Evolutionary conservation across 2,329 filamentous ascomycete genomes (phyloP), one percentile per base, ranked within the genome.

Genomic region (Aspergillus niger): DNA sequence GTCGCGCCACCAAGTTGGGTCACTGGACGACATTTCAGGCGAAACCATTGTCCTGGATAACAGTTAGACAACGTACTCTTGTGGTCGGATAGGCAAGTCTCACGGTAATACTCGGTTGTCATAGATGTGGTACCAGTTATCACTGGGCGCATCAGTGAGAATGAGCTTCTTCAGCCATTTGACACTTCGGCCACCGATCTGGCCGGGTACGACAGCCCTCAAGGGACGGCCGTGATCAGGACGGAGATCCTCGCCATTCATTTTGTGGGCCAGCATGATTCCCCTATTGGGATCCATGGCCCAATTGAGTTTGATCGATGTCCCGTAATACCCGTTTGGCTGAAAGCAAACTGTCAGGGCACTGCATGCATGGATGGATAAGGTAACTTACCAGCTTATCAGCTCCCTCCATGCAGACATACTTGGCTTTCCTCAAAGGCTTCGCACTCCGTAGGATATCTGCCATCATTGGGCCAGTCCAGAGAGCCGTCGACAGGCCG

Each of bases 41-140:
- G 88, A 89, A 15, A 97, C 83, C 84, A 88, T 93, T 0, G 92
- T 96, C 5, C 81, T 83, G 57, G 15, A 4, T 3, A 8, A 32
- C 5, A 62, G 62, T 63, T 24, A 65, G 62, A n/a, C 32, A 58
- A 8, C 8, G 24, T 22, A 30, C 6, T 3, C 39, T 41, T 15
- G 4, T 17, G 24, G 10, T 2, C 8, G 43, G 3, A 3, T 3
- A 3, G 17, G 49, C 11, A 5, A 11, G 8, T 76, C 80, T 70
- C 68, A 83, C 65, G 93, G 93, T 41, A 97, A 78, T 1, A 97
- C 92, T 60, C 92, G 83, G 72, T 97, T 97, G 74, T 97, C 93
- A 75, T 95, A 93, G 63, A 96, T 92, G 75, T 97, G 93, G 70
- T 97, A 97, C 91, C 92, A 96, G 71, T 96, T 97, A 64, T 94